These are phyloP conservation scores for Echeveria elegans DNA, from an alignment of 164 flowering plant genomes.

Conservation along the genomic window DNA sequence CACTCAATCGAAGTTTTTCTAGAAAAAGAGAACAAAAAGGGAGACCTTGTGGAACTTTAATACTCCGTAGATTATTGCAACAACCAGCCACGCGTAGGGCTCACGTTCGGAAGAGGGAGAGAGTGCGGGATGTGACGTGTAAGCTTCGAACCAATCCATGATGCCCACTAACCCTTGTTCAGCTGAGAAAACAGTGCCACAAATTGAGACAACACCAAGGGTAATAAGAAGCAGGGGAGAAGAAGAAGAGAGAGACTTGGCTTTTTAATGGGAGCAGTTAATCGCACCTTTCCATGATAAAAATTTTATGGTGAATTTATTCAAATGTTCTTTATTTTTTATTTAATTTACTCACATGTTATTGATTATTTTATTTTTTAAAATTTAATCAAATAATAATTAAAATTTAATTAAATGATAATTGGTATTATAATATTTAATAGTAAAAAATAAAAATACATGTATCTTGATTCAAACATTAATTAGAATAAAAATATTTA, in stretches of 20 bases:
- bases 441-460: too few species aligned
- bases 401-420: too few species aligned
- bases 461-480: too few species aligned
- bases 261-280: too few species aligned
- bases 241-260: slow-evolving; percentile 3
- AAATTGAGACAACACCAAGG: not conserved
- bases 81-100: slow-evolving; percentile 1
- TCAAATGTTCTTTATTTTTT: too few species aligned
- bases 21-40: slow-evolving; percentile 7
- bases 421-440: too few species aligned
- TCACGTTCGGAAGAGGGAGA: not conserved
- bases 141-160: not conserved
- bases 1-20: not conserved
- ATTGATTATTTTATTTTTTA: too few species aligned
- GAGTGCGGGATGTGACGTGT: slow-evolving; percentile 4
- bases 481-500: too few species aligned
- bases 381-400: too few species aligned
- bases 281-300: too few species aligned
- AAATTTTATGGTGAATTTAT: too few species aligned
- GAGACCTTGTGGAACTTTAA: slow-evolving; percentile 7
- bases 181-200: not conserved
- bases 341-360: too few species aligned
- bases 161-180: not conserved
- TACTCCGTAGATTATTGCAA: slow-evolving; percentile 1
- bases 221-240: not conserved